A percentile compares a stretch with the other conserved stretches of the same genome.
These are phyloP conservation scores for Lyophyllum semitale DNA, from an alignment of 768 basidiomycete species.

Conservation along the genomic window DNA sequence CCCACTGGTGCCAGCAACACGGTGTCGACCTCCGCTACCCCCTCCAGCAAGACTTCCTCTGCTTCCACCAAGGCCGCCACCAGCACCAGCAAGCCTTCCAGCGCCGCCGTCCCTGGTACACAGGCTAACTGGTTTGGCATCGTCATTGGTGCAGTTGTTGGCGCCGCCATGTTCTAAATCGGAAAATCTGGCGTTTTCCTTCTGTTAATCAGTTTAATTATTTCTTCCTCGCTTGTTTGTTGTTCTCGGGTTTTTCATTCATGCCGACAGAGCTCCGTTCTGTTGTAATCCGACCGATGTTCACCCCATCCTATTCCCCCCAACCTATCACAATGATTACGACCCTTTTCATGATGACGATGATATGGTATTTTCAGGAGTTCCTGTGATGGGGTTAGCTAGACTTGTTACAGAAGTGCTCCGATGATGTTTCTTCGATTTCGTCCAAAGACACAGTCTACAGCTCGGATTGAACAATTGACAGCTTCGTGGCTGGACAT, in stretches of 20 bases:
- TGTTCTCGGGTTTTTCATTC: constrained; percentile 2
- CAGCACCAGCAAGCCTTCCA: constrained; percentile 13
- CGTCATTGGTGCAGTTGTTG: constrained; percentile 35
- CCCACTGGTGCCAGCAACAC: constrained; percentile 24
- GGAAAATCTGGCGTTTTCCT: constrained; percentile 5
- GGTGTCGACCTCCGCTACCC: constrained; percentile 16
- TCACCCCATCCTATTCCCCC: constrained; percentile 1
- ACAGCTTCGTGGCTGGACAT: too few relatives aligned
- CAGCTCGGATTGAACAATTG: too few relatives aligned
- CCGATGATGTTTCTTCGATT: background rate
- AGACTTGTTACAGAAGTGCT: constrained; percentile 16
- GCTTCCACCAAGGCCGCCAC: constrained; percentile 16
- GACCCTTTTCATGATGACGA: constrained; percentile 13
- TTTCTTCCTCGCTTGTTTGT: background rate
- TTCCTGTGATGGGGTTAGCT: constrained; percentile 14
- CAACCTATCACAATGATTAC: constrained; percentile 5
- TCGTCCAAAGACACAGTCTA: background rate
- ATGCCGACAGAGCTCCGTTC: background rate
- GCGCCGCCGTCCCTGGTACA: constrained; percentile 24
- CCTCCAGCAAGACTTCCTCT: constrained; percentile 19
- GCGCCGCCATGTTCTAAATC: constrained; percentile 38
- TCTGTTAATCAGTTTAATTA: background rate
- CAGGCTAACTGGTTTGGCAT: constrained; percentile 34
- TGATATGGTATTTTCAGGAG: constrained; percentile 4
- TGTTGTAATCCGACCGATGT: constrained; percentile 14